A percentile compares a stretch with the other conserved stretches of the same genome.
Conservation (phyloP, 352 stramenopile species). For the Pythium myriotylum region DNA sequence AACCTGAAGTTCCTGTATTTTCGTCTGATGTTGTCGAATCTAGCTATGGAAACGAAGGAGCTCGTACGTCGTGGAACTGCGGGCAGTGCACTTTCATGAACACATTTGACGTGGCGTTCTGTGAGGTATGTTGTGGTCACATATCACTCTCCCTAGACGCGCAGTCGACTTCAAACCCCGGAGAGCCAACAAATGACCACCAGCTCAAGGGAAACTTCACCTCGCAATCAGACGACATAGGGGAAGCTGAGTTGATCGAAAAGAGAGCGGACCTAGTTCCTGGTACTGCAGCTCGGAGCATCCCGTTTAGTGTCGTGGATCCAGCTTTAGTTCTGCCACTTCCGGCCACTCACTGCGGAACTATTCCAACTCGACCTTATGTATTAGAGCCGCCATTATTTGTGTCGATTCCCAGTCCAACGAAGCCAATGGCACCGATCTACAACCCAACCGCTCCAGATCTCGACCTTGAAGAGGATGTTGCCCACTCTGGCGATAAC, state of each 20-base stretch:
- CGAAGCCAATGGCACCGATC: slow-evolving; percentile 25
- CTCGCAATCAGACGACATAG: no score
- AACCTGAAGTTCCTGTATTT: not conserved
- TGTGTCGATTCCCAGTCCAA: slow-evolving; percentile 6
- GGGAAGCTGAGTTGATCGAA: no score
- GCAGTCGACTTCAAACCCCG: not conserved
- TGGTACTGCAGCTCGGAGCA: no score
- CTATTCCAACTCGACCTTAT: not conserved
- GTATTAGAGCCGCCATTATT: slow-evolving; percentile 1
- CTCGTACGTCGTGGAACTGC: slow-evolving; percentile 41
- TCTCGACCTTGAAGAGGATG: slow-evolving; percentile 23
- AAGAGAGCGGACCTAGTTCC: no score
- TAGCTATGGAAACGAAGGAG: not conserved
- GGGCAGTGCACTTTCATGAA: slow-evolving; percentile 65
- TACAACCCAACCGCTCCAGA: slow-evolving; percentile 33
- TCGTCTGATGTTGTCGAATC: not conserved
- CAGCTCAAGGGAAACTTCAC: no score
- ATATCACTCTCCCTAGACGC: slow-evolving; percentile 41
- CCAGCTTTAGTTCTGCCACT: not conserved
- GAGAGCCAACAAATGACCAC: not conserved
- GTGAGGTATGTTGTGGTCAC: slow-evolving; percentile 59
- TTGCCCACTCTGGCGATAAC: no score
- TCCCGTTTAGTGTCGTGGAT: no score
- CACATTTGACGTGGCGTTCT: slow-evolving; percentile 58
- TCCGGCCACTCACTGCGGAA: slow-evolving; percentile 9